Evolutionary conservation across 2,329 filamentous ascomycete species (phyloP).

Genomic region (Tolypocladium paradoxum): DNA sequence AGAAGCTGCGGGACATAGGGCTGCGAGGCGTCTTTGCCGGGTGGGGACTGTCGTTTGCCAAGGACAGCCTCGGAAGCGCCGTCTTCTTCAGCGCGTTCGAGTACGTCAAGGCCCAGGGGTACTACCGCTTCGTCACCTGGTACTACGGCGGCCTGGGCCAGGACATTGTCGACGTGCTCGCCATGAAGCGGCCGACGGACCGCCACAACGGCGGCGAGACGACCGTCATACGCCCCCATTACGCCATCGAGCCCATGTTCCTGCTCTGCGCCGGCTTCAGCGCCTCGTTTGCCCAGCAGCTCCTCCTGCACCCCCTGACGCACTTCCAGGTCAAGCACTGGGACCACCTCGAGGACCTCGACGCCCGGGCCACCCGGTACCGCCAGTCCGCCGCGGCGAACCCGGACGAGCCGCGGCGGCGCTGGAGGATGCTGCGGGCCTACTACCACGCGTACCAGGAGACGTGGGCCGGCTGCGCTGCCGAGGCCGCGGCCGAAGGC

Average conservation of each 20-base stretch:
- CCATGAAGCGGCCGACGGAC: slow-evolving; percentile 30
- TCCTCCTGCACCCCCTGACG: slow-evolving; percentile 59
- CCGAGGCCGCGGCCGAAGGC: slow-evolving; percentile 44
- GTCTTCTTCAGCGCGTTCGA: slow-evolving; percentile 69
- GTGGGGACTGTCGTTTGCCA: slow-evolving; percentile 56
- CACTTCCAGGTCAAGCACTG: slow-evolving; percentile 65
- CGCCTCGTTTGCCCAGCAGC: slow-evolving; percentile 58
- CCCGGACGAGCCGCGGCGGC: slow-evolving; percentile 20
- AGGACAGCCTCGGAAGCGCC: slow-evolving; percentile 59
- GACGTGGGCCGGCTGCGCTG: slow-evolving; percentile 49
- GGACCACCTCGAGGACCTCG: slow-evolving; percentile 60
- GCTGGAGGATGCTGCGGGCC: slow-evolving; percentile 45
- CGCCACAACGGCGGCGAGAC: slow-evolving; percentile 14
- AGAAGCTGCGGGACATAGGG: slow-evolving; percentile 59
- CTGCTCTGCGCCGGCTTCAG: slow-evolving; percentile 57
- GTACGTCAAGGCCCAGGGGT: slow-evolving; percentile 60
- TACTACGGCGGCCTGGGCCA: slow-evolving; percentile 53
- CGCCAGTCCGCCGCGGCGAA: slow-evolving; percentile 20
- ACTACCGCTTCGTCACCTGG: slow-evolving; percentile 60
- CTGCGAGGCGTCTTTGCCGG: slow-evolving; percentile 63
- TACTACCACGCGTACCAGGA: slow-evolving; percentile 65
- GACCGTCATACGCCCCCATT: slow-evolving; percentile 58
- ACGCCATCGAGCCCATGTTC: slow-evolving; percentile 63
- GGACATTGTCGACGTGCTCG: slow-evolving; percentile 38
- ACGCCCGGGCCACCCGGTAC: slow-evolving; percentile 44